A percentile compares a stretch with the other conserved stretches of the same genome.
phyloP scores from a whole-genome alignment of 2,329 filamentous ascomycete genomes.

The Trematosphaeria pertusa region DNA sequence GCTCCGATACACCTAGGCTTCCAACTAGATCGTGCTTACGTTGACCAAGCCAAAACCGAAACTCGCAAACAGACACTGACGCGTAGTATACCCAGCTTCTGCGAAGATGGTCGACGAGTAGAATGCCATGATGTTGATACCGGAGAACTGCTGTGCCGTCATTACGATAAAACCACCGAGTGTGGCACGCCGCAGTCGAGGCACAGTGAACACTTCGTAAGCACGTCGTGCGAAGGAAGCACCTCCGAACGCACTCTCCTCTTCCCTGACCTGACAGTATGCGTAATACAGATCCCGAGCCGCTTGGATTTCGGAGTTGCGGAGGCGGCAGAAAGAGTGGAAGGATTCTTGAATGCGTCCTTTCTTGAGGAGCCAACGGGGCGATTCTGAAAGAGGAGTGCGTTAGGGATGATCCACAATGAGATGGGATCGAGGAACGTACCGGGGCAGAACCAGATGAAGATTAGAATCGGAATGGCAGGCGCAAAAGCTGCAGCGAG shows the following conservation, averaged over 20 bases:
- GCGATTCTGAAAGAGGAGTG: background rate
- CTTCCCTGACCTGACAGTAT: constrained; percentile 42
- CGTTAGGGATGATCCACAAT: background rate
- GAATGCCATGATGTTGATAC: constrained; percentile 65
- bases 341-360: constrained; percentile 35
- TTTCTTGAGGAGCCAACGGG: constrained; percentile 44
- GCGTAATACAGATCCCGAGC: constrained; percentile 52
- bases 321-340: constrained; percentile 36
- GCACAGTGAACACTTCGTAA: constrained; percentile 69
- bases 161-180: constrained; percentile 76
- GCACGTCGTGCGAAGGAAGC: constrained; percentile 21
- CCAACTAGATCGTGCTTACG: too few relatives aligned
- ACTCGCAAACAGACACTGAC: constrained; percentile 25
- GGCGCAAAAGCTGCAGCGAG: constrained; percentile 4
- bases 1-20: too few relatives aligned
- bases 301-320: constrained; percentile 44
- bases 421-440: too few relatives aligned
- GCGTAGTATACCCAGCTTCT: constrained; percentile 10
- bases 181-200: constrained; percentile 72
- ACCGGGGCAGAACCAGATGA: constrained; percentile 8
- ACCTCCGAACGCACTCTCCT: constrained; percentile 29
- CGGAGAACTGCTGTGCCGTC: constrained; percentile 40
- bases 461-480: constrained; percentile 4
- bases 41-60: constrained; percentile 21
- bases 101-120: constrained; percentile 80